Conservation (phyloP, 495 filamentous ascomycete species). For the Hyphodiscus hymeniophilus region DNA sequence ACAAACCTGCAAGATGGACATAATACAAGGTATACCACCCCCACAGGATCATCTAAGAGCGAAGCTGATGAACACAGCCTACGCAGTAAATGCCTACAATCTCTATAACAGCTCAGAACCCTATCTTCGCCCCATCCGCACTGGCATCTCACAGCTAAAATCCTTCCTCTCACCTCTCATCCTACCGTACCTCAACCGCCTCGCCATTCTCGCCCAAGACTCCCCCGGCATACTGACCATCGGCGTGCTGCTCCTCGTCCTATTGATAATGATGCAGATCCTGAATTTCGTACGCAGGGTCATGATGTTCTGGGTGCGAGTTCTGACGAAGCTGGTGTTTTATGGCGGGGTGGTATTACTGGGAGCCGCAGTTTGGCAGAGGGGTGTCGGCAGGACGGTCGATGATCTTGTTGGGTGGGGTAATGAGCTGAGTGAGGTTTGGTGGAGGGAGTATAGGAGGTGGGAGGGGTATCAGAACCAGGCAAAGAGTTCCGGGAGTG, state of each 20-base stretch:
- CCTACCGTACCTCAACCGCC: constrained; percentile 8
- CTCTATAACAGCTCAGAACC: constrained; percentile 13
- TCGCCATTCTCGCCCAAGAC: constrained; percentile 8
- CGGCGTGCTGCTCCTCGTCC: constrained; percentile 15
- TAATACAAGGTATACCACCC: constrained; percentile 8
- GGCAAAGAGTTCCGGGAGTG: neutral
- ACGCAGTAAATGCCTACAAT: constrained; percentile 1
- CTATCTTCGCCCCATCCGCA: constrained; percentile 13
- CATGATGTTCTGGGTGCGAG: constrained; percentile 63
- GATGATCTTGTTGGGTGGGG: constrained; percentile 49
- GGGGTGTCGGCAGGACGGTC: constrained; percentile 53
- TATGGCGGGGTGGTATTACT: constrained; percentile 46
- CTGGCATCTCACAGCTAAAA: neutral
- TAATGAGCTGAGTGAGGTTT: constrained; percentile 44
- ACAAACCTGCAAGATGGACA: constrained; percentile 6
- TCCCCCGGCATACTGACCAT: constrained; percentile 12
- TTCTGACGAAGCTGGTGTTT: constrained; percentile 49
- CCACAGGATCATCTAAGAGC: neutral
- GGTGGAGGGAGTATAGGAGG: constrained; percentile 43
- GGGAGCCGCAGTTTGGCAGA: constrained; percentile 48
- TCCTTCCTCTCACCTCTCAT: constrained; percentile 4
- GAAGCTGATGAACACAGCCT: constrained; percentile 5
- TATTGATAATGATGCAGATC: constrained; percentile 17
- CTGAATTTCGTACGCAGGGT: constrained; percentile 43
- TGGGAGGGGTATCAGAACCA: constrained; percentile 20